Evolutionary conservation across 768 basidiomycete species (phyloP).

Genomic region (Cystofilobasidium ferigula): DNA sequence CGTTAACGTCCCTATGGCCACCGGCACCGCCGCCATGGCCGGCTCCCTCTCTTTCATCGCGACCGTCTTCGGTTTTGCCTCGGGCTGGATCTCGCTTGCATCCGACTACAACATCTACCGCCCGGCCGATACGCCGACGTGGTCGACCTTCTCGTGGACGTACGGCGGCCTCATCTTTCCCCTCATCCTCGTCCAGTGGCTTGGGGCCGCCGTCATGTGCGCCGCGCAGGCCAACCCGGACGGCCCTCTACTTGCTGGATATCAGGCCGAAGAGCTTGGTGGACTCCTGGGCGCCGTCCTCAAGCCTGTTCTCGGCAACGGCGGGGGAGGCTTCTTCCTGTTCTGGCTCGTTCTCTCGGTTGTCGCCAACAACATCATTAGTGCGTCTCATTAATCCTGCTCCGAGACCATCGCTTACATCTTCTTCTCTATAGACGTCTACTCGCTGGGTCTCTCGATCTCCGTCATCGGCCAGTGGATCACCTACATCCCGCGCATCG

Average conservation of each 20-base stretch:
- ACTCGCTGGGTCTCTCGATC: constrained; percentile 42
- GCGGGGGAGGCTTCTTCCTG: constrained; percentile 45
- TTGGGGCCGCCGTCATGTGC: constrained; percentile 44
- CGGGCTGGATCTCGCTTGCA: constrained; percentile 38
- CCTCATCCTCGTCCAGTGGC: constrained; percentile 42
- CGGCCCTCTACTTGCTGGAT: constrained; percentile 35
- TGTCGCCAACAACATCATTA: constrained; percentile 46
- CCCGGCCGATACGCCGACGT: constrained; percentile 37
- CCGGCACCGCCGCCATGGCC: constrained; percentile 38
- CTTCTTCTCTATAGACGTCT: too few relatives aligned
- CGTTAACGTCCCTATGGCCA: constrained; percentile 32
- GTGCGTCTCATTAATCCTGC: too few relatives aligned
- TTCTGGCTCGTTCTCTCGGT: constrained; percentile 44
- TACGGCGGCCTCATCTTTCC: constrained; percentile 38
- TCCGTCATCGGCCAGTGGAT: constrained; percentile 42
- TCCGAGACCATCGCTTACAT: too few relatives aligned
- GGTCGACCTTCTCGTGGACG: constrained; percentile 42
- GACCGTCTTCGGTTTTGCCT: constrained; percentile 35
- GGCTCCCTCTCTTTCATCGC: constrained; percentile 39
- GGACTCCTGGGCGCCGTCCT: constrained; percentile 44
- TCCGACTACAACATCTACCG: constrained; percentile 44
- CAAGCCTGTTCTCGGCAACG: constrained; percentile 36
- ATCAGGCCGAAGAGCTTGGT: constrained; percentile 41
- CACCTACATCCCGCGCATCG: constrained; percentile 41
- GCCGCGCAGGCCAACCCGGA: constrained; percentile 37